These are phyloP conservation scores for Crithidia brevicula DNA, from an alignment of 208 protist species.

Conservation along the genomic window DNA sequence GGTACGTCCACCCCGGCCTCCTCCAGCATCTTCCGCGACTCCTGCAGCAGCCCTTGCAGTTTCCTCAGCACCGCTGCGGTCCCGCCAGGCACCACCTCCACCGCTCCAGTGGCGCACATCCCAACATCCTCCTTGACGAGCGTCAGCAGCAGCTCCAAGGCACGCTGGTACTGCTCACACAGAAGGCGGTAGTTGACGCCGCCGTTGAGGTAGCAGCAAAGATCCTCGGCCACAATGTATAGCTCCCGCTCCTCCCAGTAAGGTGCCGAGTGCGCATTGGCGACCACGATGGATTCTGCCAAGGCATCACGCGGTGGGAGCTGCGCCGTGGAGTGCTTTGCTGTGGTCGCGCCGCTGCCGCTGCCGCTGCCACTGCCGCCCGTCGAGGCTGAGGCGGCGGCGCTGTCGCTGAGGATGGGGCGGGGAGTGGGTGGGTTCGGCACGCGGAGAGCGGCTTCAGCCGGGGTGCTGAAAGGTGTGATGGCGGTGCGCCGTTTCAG, in stretches of 20 bases:
- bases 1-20: slow-evolving; percentile 36
- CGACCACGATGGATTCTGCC: slow-evolving; percentile 7
- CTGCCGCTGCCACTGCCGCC: neutral
- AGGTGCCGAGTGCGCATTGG: slow-evolving; percentile 9
- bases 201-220: slow-evolving; percentile 78
- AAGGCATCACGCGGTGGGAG: slow-evolving; percentile 2
- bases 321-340: slow-evolving; percentile 8
- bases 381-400: neutral
- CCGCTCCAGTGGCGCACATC: slow-evolving; percentile 29
- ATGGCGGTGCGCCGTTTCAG: slow-evolving; percentile 27
- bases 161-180: slow-evolving; percentile 55
- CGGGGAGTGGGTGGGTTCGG: slow-evolving; percentile 10
- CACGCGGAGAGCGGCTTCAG: slow-evolving; percentile 1
- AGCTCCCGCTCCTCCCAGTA: slow-evolving; percentile 76
- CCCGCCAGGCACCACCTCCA: slow-evolving; percentile 35
- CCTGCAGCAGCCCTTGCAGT: slow-evolving; percentile 36
- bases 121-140: slow-evolving; percentile 58
- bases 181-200: slow-evolving; percentile 81
- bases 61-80: slow-evolving; percentile 17
- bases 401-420: slow-evolving; percentile 32
- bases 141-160: slow-evolving; percentile 51
- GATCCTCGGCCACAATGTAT: slow-evolving; percentile 62
- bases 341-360: neutral
- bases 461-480: slow-evolving; percentile 26
- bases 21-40: slow-evolving; percentile 40